A percentile compares a stretch with the other conserved stretches of the same genome.
Evolutionary conservation across 2,329 filamentous ascomycete genomes (phyloP).

Genomic region (Cryphonectria naterciae): DNA sequence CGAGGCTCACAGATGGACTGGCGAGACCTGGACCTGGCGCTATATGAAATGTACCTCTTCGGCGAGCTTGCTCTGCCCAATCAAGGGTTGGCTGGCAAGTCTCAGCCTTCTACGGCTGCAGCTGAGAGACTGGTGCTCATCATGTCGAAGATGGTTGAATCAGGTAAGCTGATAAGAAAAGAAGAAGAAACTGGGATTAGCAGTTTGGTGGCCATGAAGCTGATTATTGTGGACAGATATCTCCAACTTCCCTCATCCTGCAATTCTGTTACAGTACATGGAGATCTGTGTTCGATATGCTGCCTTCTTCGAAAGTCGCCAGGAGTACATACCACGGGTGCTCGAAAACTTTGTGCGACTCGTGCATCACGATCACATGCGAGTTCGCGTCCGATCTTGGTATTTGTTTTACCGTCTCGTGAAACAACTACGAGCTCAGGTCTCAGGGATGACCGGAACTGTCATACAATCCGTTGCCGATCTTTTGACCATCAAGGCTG

Average conservation of each 20-base stretch:
- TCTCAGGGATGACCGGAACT: constrained; percentile 88
- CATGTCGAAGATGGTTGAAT: constrained; percentile 96
- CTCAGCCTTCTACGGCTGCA: constrained; percentile 76
- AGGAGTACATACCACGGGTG: constrained; percentile 79
- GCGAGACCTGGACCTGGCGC: constrained; percentile 90
- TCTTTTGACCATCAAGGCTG: constrained; percentile 86
- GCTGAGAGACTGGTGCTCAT: constrained; percentile 83
- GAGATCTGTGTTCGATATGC: constrained; percentile 96
- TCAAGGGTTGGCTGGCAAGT: constrained; percentile 84
- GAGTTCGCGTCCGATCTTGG: constrained; percentile 91
- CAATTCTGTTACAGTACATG: constrained; percentile 95
- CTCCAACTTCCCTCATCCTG: constrained; percentile 83
- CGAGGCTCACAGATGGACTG: constrained; percentile 80
- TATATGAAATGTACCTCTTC: constrained; percentile 95
- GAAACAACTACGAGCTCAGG: constrained; percentile 80
- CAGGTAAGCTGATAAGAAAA: constrained; percentile 59
- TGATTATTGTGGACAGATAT: constrained; percentile 61
- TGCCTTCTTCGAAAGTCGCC: constrained; percentile 86
- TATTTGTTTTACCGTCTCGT: constrained; percentile 94
- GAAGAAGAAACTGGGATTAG: background rate
- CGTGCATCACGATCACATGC: constrained; percentile 84
- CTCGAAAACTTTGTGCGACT: constrained; percentile 90
- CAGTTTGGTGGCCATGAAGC: constrained; percentile 20
- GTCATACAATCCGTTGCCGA: constrained; percentile 90
- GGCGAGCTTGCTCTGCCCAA: constrained; percentile 91